phyloP scores from a whole-genome alignment of 2,329 filamentous ascomycete species.

The Clarireedia paspali region DNA sequence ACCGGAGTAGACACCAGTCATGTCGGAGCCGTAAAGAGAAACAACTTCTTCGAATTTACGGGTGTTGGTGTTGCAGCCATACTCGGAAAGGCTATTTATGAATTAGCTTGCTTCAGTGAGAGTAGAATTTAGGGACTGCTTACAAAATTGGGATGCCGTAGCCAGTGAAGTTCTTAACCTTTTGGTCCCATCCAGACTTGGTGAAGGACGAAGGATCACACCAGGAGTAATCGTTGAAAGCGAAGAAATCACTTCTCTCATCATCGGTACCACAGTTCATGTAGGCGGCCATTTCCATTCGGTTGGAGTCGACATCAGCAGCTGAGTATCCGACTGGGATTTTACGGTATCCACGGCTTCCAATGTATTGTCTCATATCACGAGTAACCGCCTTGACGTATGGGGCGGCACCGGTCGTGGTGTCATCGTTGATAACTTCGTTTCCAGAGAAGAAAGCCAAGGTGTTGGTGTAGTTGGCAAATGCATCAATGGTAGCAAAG shows the following conservation, averaged over 20 bases:
- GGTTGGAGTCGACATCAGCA: slow-evolving; percentile 62
- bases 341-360: slow-evolving; percentile 37
- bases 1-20: slow-evolving; percentile 88
- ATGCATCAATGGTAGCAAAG: slow-evolving; percentile 63
- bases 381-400: slow-evolving; percentile 53
- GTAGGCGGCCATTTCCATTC: slow-evolving; percentile 60
- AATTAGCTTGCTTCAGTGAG: slow-evolving; percentile 7
- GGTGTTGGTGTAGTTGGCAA: slow-evolving; percentile 60
- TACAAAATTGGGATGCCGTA: slow-evolving; percentile 56
- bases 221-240: slow-evolving; percentile 61
- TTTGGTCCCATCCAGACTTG: slow-evolving; percentile 58
- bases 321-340: slow-evolving; percentile 53
- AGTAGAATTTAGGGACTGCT: not conserved
- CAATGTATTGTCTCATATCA: slow-evolving; percentile 48
- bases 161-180: slow-evolving; percentile 59
- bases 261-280: slow-evolving; percentile 66
- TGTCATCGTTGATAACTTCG: slow-evolving; percentile 49
- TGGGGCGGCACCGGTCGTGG: slow-evolving; percentile 43
- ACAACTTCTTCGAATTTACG: slow-evolving; percentile 75
- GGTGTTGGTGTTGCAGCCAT: slow-evolving; percentile 75
- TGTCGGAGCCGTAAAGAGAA: slow-evolving; percentile 72
- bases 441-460: slow-evolving; percentile 57
- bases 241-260: slow-evolving; percentile 59
- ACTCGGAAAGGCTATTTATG: slow-evolving; percentile 61
- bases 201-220: slow-evolving; percentile 53